Conservation (phyloP, 2,329 filamentous ascomycete species). For the Fonsecaea pugnacius region DNA sequence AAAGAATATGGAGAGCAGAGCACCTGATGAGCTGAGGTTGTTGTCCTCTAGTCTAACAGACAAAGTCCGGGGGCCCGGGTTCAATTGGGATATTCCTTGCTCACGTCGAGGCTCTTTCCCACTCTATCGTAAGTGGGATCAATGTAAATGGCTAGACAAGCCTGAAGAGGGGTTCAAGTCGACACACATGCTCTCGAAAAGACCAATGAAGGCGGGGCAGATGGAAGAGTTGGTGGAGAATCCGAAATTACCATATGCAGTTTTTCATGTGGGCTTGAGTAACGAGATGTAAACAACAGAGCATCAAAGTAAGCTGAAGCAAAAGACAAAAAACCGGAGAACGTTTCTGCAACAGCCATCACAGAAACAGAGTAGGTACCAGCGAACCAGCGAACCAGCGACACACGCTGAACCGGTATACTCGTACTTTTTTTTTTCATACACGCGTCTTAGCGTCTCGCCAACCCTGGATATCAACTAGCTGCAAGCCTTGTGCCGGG, state of each 20-base stretch:
- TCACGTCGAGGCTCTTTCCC: conserved; percentile 7
- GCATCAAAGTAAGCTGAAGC: conserved; percentile 11
- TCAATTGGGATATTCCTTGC: conserved; percentile 26
- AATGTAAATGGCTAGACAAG: conserved; percentile 11
- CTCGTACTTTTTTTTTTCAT: background rate
- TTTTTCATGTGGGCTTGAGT: conserved; percentile 24
- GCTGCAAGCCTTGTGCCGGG: conserved; percentile 21
- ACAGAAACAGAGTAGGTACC: background rate
- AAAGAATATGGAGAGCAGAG: background rate
- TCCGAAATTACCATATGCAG: conserved; percentile 33
- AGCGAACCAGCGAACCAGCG: conserved; percentile 9
- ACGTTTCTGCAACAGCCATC: conserved; percentile 1
- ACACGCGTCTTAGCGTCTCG: conserved; percentile 27
- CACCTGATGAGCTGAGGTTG: conserved; percentile 16
- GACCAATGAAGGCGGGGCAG: conserved; percentile 25
- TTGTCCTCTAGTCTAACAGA: conserved; percentile 26
- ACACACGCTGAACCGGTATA: background rate
- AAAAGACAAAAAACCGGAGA: conserved; percentile 12
- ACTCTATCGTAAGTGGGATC: conserved; percentile 8
- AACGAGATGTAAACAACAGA: conserved; percentile 28
- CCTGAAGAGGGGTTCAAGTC: conserved; percentile 18
- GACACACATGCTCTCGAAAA: conserved; percentile 19
- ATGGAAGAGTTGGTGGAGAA: conserved; percentile 30
- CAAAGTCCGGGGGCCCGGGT: conserved; percentile 17
- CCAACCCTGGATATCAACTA: conserved; percentile 23